Base-by-base conservation (phyloP, 495 filamentous ascomycete species). In the Sordaria brevicollis region DNA sequence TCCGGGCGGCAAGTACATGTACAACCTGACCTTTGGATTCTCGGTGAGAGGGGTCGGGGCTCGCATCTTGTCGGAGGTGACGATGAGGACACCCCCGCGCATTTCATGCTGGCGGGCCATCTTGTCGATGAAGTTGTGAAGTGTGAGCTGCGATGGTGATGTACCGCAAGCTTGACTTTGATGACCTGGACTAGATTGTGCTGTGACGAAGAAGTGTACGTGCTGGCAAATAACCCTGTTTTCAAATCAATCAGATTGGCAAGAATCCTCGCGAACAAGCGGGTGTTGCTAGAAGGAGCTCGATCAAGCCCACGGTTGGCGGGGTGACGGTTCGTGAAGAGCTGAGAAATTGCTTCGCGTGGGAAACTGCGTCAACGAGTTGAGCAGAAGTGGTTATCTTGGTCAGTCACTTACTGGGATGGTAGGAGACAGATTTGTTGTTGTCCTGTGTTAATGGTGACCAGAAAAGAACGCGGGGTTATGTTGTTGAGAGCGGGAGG, bases 21-120 rank as follows among this genome's bases (percentile, higher is more conserved):
- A 85, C 69, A 81, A 78, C 0, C 36, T 34, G 0, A 74, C 65
- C 5, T 13, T 7, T 10, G 72, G 74, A 41, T 67, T 62, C 3
- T 62, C 49, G 49, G 13, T 62, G 25, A 62, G 29, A 15, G 25
- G 49, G 13, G 49, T 62, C 25, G 49, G 49, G 49, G 49, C 13
- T 62, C 67, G 69, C 19, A 77, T 65, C 10, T 34, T 34, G 25
- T 69, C 31, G 35, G 65, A 21, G 39, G 71, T 65, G 29, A 29
- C 17, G 5, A 69, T 33, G 17, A 38, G 15, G n/a, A 34, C 68
- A 68, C 66, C 68, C 21, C 19, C 7, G 36, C 54, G 70, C 13
- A 34, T n/a, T 21, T 10, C 37, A 9, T 36, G 35, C 65, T 38
- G 69, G 25, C 54, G 69, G 25, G 39, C 38, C 70, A 68, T 49